phyloP scores from a whole-genome alignment of 208 protist species.

The Naegleria gruberi region DNA sequence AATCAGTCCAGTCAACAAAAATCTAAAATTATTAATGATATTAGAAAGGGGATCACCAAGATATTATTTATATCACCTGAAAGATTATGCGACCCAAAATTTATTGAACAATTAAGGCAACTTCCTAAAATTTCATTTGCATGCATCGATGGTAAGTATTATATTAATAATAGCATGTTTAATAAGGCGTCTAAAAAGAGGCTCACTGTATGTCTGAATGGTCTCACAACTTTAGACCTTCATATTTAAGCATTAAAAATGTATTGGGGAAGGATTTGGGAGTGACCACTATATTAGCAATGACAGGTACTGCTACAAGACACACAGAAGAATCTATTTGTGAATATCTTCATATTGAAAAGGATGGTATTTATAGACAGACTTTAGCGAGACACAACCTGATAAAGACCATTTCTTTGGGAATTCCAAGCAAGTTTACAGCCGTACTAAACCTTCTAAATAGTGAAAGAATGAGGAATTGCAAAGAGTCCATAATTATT shows the following conservation, averaged over 20 bases:
- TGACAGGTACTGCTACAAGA: constrained; percentile 28
- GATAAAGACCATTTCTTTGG: neutral
- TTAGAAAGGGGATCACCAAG: constrained; percentile 9
- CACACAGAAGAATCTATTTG: neutral
- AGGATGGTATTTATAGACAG: neutral
- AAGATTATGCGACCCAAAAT: constrained; percentile 29
- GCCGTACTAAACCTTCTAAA: neutral
- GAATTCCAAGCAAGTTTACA: neutral
- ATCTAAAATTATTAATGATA: neutral
- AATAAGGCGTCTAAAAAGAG: constrained; percentile 42
- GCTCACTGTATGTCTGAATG: constrained; percentile 91
- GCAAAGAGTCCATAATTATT: constrained; percentile 7
- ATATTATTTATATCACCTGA: constrained; percentile 59
- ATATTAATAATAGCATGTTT: neutral
- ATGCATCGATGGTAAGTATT: constrained; percentile 59
- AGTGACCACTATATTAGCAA: constrained; percentile 7
- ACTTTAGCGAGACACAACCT: neutral
- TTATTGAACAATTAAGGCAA: constrained; percentile 29
- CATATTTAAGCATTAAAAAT: constrained; percentile 21
- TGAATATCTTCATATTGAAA: neutral
- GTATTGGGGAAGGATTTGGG: neutral
- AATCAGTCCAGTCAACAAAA: neutral
- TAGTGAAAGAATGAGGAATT: neutral
- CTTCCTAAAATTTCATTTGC: constrained; percentile 39
- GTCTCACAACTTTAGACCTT: constrained; percentile 81